phyloP scores from a whole-genome alignment of 805 yeast species.

The Helenozyma baotianmanensis region DNA sequence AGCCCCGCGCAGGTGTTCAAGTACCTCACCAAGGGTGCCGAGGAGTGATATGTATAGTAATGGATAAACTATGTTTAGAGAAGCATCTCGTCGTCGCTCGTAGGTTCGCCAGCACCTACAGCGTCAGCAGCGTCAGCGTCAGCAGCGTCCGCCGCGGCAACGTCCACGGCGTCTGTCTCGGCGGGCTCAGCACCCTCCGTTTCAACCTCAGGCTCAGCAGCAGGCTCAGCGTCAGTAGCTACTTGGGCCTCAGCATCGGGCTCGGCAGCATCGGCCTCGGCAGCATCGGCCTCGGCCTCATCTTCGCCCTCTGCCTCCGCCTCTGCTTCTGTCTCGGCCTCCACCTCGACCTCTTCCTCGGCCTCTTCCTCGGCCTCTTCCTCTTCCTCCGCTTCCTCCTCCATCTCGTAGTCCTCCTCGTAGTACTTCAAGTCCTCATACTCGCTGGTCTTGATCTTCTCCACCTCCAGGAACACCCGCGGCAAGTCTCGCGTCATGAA shows the following conservation, averaged over 20 bases:
- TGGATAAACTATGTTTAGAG: background rate
- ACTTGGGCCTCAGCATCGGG: too few species aligned
- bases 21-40: constrained; percentile 53
- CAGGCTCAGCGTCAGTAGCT: too few species aligned
- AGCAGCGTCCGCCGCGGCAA: too few species aligned
- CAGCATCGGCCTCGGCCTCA: too few species aligned
- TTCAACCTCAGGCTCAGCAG: too few species aligned
- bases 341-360: constrained; percentile 6
- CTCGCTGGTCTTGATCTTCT: constrained; percentile 25
- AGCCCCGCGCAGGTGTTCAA: constrained; percentile 48
- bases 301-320: too few species aligned
- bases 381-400: constrained; percentile 13
- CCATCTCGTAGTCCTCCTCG: constrained; percentile 18
- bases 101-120: background rate
- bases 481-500: constrained; percentile 26
- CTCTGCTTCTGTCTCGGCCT: constrained; percentile 14
- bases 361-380: background rate
- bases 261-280: too few species aligned
- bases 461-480: constrained; percentile 24
- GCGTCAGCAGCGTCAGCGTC: too few species aligned
- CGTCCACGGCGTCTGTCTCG: too few species aligned
- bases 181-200: constrained; percentile 2
- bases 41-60: background rate
- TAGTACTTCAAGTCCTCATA: constrained; percentile 22
- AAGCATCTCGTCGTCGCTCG: background rate